Conservation (phyloP, 75 land plant species). For the Azolla pinnata region DNA sequence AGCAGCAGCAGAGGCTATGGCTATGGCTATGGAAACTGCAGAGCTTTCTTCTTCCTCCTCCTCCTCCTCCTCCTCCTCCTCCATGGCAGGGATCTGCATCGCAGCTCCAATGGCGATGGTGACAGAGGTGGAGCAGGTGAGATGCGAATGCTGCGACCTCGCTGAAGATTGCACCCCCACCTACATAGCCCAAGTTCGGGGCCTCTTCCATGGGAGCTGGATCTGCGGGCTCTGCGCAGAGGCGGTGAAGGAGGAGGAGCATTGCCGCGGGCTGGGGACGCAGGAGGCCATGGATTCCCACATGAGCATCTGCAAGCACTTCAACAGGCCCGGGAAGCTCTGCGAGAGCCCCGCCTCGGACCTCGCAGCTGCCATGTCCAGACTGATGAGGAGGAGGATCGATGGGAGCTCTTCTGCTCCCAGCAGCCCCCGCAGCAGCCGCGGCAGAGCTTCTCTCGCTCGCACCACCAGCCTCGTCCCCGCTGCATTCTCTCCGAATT, state of each 20-base stretch:
- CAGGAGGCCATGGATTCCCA: constrained; percentile 48
- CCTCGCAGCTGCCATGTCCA: constrained; percentile 37
- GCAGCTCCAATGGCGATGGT: too few species aligned
- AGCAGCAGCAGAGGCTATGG: too few species aligned
- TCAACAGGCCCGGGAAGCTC: constrained; percentile 35
- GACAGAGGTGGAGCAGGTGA: constrained; percentile 16
- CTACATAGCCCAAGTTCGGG: constrained; percentile 33
- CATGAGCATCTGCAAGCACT: constrained; percentile 37
- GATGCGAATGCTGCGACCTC: constrained; percentile 73
- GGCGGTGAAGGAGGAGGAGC: constrained; percentile 55
- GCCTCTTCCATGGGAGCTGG: constrained; percentile 44
- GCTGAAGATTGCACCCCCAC: constrained; percentile 54
- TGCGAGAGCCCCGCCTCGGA: constrained; percentile 43
- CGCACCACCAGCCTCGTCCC: background rate
- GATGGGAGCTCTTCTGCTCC: background rate
- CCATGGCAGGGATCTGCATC: too few species aligned
- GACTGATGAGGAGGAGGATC: constrained; percentile 26
- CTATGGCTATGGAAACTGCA: too few species aligned
- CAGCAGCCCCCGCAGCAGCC: background rate
- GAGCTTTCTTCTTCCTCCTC: too few species aligned
- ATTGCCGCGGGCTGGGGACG: constrained; percentile 3
- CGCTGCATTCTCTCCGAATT: too few species aligned
- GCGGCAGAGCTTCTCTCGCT: background rate
- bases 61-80: too few species aligned
- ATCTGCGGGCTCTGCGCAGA: constrained; percentile 77